A percentile compares a stretch with the other conserved stretches of the same genome.
These are phyloP conservation scores for Ilyonectria sp. DNA, from an alignment of 2,329 filamentous ascomycete species.

Conservation along the genomic window DNA sequence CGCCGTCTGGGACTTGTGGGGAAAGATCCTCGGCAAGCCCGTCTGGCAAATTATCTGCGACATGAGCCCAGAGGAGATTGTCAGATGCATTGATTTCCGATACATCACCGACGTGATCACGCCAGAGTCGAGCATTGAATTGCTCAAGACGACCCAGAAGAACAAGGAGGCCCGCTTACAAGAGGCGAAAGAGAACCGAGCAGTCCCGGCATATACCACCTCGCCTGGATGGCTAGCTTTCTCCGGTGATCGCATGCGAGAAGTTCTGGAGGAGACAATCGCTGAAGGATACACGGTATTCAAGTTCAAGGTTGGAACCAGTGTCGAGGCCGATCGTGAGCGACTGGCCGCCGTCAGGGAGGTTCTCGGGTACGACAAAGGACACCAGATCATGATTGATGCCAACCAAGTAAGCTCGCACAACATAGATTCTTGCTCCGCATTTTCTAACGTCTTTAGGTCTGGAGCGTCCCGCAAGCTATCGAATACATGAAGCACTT, in stretches of 20 bases:
- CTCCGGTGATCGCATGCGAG: conserved; percentile 87
- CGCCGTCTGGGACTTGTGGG: conserved; percentile 95
- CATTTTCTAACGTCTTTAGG: conserved; percentile 46
- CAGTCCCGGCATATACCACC: conserved; percentile 92
- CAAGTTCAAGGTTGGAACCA: conserved; percentile 89
- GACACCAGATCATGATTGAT: conserved; percentile 91
- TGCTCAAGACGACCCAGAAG: conserved; percentile 76
- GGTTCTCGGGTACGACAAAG: conserved; percentile 85
- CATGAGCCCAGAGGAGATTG: conserved; percentile 90
- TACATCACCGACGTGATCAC: conserved; percentile 95
- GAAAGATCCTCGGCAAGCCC: conserved; percentile 86
- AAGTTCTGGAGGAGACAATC: conserved; percentile 80
- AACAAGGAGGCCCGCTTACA: conserved; percentile 80
- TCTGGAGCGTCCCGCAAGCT: conserved; percentile 92
- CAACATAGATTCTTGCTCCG: not conserved
- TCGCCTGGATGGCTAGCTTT: conserved; percentile 94
- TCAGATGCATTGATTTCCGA: conserved; percentile 90
- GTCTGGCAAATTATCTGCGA: conserved; percentile 93
- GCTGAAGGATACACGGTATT: conserved; percentile 86
- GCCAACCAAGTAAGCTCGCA: conserved; percentile 77
- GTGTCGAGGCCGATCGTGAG: conserved; percentile 78
- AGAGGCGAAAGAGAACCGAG: conserved; percentile 80
- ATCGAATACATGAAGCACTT: conserved; percentile 89
- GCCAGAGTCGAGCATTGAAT: conserved; percentile 82
- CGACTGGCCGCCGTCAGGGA: conserved; percentile 82